Conservation (phyloP, 1,284 basidiomycete genomes). For the Leccinum fuscescens region DNA sequence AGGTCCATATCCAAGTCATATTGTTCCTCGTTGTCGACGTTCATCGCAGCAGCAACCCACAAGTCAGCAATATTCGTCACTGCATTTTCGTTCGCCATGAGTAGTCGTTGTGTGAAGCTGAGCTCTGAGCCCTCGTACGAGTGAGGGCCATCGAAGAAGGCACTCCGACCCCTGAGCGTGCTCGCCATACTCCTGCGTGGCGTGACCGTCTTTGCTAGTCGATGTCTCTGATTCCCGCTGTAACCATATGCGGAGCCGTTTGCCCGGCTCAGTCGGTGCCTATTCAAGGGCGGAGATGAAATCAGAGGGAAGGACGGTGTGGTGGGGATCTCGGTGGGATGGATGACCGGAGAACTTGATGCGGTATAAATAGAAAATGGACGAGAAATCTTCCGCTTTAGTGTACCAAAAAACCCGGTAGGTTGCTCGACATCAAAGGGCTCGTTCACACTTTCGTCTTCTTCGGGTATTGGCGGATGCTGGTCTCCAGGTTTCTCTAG, state of each 20-base stretch:
- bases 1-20: conserved; percentile 25
- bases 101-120: conserved; percentile 86
- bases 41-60: conserved; percentile 92
- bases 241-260: conserved; percentile 83
- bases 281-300: conserved; percentile 40
- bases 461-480: conserved; percentile 57
- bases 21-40: conserved; percentile 60
- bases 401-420: conserved; percentile 36
- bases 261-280: conserved; percentile 52
- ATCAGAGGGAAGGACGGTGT: conserved; percentile 47
- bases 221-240: conserved; percentile 50
- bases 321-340: conserved; percentile 43
- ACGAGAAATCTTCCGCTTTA: conserved; percentile 48
- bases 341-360: conserved; percentile 28
- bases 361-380: conserved; percentile 57
- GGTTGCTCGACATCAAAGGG: conserved; percentile 46
- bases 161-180: conserved; percentile 49
- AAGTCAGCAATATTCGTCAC: conserved; percentile 88
- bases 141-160: conserved; percentile 40
- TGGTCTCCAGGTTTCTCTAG: conserved; percentile 61
- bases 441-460: conserved; percentile 47
- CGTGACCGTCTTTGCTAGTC: conserved; percentile 37
- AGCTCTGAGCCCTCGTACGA: conserved; percentile 49
- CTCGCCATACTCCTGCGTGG: conserved; percentile 43
- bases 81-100: conserved; percentile 89